These are phyloP conservation scores for Ophiosphaerella herpotricha DNA, from an alignment of 2,329 filamentous ascomycete species.

Conservation along the genomic window DNA sequence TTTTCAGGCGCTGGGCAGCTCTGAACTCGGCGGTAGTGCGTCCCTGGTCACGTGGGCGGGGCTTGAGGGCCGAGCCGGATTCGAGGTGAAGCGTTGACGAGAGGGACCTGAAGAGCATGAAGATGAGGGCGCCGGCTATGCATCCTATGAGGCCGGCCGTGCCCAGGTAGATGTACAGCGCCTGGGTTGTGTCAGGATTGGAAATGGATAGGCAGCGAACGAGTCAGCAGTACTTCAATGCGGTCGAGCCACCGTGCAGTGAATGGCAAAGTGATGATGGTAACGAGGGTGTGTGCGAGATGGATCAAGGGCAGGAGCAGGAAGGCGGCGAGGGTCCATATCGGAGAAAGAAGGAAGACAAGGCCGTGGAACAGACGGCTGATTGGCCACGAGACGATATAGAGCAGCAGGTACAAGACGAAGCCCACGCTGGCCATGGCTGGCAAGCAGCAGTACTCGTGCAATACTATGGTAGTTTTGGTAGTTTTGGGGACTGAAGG, in stretches of 20 bases:
- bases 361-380: conserved; percentile 47
- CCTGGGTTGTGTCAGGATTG: conserved; percentile 32
- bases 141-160: conserved; percentile 71
- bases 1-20: conserved; percentile 32
- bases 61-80: conserved; percentile 4
- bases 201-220: not conserved
- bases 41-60: conserved; percentile 10
- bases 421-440: conserved; percentile 39
- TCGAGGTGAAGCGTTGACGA: conserved; percentile 56
- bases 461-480: no score
- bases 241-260: conserved; percentile 51
- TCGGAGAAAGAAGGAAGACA: conserved; percentile 50
- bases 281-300: conserved; percentile 50
- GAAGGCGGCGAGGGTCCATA: conserved; percentile 54
- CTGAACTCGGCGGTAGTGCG: conserved; percentile 38
- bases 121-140: conserved; percentile 63
- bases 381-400: conserved; percentile 46
- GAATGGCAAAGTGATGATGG: conserved; percentile 55
- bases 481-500: not conserved
- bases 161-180: conserved; percentile 63
- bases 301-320: conserved; percentile 57
- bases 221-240: conserved; percentile 56
- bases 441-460: not conserved
- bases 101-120: conserved; percentile 61
- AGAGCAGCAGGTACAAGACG: conserved; percentile 34